Percentiles rank a stretch among this genome's conserved stretches.
Conservation (phyloP, 202 grass and related monocot species). For the Carex sylvatica region DNA sequence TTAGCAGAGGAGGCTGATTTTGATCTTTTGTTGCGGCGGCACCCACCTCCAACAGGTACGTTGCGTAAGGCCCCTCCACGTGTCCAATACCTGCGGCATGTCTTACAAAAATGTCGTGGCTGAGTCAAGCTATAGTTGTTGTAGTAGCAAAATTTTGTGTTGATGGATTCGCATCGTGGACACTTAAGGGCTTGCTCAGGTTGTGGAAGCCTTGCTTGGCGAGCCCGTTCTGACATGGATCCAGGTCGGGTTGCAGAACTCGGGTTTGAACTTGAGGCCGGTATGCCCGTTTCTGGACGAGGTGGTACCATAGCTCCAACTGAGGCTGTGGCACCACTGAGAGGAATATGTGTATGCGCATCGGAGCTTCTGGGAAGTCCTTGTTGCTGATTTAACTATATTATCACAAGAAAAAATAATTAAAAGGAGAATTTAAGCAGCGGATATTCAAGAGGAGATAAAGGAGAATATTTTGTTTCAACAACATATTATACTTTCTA, state of each 20-base stretch:
- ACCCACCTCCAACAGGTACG: conserved; percentile 87
- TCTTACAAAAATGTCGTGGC: conserved; percentile 93
- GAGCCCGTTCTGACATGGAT: conserved; percentile 76
- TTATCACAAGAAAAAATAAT: conserved; percentile 32
- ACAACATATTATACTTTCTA: conserved; percentile 37
- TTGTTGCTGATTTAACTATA: conserved; percentile 27
- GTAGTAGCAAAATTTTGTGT: conserved; percentile 60
- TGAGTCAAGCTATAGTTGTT: conserved; percentile 86
- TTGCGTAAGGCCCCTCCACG: conserved; percentile 74
- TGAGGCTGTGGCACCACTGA: conserved; percentile 3
- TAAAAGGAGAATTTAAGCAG: conserved; percentile 32
- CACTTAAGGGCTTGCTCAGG: conserved; percentile 68
- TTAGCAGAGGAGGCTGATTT: conserved; percentile 34
- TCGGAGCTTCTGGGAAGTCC: conserved; percentile 37
- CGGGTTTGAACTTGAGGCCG: conserved; percentile 35
- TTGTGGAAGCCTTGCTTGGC: conserved; percentile 59
- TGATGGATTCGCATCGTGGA: conserved; percentile 41
- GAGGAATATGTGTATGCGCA: conserved; percentile 31
- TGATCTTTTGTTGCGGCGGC: conserved; percentile 79
- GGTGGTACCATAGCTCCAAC: conserved; percentile 1
- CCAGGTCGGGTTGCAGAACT: conserved; percentile 36
- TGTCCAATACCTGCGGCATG: conserved; percentile 96
- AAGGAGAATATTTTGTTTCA: conserved; percentile 41
- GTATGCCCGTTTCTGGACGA: conserved; percentile 12
- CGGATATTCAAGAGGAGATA: conserved; percentile 68